Percentiles rank a stretch among this genome's conserved stretches.
These are phyloP conservation scores for Leersia perrieri DNA, from an alignment of 176 grass and related monocot genomes.

Conservation along the genomic window DNA sequence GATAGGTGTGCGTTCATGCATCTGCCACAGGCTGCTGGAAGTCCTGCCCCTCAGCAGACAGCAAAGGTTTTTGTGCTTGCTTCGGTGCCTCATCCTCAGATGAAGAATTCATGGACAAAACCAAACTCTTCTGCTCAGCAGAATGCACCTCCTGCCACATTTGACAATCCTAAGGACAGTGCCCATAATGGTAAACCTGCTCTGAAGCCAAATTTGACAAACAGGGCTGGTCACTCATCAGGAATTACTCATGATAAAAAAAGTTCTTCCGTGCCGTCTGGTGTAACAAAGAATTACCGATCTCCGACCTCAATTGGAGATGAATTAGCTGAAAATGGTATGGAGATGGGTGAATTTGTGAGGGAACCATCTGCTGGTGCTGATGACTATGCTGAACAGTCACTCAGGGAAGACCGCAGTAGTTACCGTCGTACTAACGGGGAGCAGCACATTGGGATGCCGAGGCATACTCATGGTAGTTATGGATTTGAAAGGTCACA, in stretches of 20 bases:
- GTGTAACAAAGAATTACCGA: slow-evolving; percentile 26
- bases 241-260: slow-evolving; percentile 19
- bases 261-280: background rate
- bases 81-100: slow-evolving; percentile 21
- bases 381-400: slow-evolving; percentile 6
- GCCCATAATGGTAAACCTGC: slow-evolving; percentile 1
- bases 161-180: slow-evolving; percentile 13
- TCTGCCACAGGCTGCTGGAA: slow-evolving; percentile 30
- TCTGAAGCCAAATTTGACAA: slow-evolving; percentile 26
- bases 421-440: slow-evolving; percentile 15
- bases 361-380: slow-evolving; percentile 45
- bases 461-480: slow-evolving; percentile 24
- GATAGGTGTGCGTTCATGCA: slow-evolving; percentile 57
- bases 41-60: slow-evolving; percentile 17
- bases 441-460: slow-evolving; percentile 1
- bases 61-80: slow-evolving; percentile 28
- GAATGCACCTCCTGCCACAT: background rate
- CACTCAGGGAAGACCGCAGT: slow-evolving; percentile 25
- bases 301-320: slow-evolving; percentile 18
- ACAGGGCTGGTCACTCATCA: background rate
- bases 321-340: slow-evolving; percentile 30
- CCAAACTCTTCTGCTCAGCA: slow-evolving; percentile 25
- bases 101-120: slow-evolving; percentile 50
- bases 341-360: slow-evolving; percentile 47
- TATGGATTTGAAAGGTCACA: slow-evolving; percentile 29